phyloP scores from a whole-genome alignment of 2,329 filamentous ascomycete genomes.

The Pseudogymnoascus sp. region DNA sequence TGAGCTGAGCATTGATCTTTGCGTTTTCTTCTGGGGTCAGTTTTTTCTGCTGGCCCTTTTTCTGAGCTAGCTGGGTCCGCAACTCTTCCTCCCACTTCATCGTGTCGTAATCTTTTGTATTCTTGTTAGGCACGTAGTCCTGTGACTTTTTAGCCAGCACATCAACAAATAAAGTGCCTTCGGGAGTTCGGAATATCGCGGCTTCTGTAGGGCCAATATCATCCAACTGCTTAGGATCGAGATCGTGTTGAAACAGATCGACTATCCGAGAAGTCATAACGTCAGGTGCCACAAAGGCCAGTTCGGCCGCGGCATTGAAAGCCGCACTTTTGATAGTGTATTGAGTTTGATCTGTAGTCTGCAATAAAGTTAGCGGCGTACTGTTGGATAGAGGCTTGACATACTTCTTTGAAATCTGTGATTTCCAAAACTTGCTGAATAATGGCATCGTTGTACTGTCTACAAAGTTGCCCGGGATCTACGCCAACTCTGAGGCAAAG shows the following conservation, averaged over 20 bases:
- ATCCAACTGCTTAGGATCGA: constrained; percentile 61
- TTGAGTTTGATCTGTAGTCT: constrained; percentile 27
- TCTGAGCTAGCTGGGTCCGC: constrained; percentile 76
- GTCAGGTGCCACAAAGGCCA: constrained; percentile 89
- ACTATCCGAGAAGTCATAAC: constrained; percentile 69
- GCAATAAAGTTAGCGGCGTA: constrained; percentile 11
- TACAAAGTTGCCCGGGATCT: constrained; percentile 74
- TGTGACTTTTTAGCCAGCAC: constrained; percentile 77
- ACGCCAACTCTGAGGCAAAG: constrained; percentile 69
- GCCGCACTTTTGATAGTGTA: constrained; percentile 57
- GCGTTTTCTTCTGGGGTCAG: constrained; percentile 79
- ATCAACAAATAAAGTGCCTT: constrained; percentile 83
- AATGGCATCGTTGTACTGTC: constrained; percentile 53
- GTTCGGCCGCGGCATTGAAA: constrained; percentile 76
- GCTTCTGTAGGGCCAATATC: constrained; percentile 79
- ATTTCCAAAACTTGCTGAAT: constrained; percentile 56
- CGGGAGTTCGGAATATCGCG: constrained; percentile 84
- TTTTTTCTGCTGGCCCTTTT: constrained; percentile 87
- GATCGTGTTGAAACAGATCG: constrained; percentile 62
- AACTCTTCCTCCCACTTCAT: constrained; percentile 96
- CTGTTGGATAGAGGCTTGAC: constrained; percentile 15
- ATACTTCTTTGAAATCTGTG: constrained; percentile 36
- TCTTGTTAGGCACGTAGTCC: constrained; percentile 68
- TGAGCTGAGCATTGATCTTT: constrained; percentile 84
- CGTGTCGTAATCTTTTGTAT: constrained; percentile 89